A percentile compares a stretch with the other conserved stretches of the same genome.
These are phyloP conservation scores for Chalciporus piperatus DNA, from an alignment of 768 basidiomycete species.

Conservation along the genomic window DNA sequence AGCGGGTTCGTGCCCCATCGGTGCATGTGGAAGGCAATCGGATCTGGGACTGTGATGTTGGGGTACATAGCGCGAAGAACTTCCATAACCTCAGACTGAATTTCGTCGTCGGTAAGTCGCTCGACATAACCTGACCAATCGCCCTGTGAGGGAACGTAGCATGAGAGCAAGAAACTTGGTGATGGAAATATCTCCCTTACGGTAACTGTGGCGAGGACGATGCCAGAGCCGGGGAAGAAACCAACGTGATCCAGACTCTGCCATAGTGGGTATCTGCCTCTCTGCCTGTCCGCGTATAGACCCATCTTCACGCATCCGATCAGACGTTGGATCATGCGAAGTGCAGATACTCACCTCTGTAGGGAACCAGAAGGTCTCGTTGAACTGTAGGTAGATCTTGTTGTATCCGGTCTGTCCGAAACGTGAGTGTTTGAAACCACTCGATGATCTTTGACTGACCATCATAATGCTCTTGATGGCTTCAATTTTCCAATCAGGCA, in stretches of 20 bases:
- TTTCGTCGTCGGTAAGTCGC: constrained; percentile 42
- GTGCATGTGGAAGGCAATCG: constrained; percentile 53
- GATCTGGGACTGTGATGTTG: constrained; percentile 49
- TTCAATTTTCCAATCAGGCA: constrained; percentile 63
- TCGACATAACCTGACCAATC: constrained; percentile 56
- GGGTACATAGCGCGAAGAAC: constrained; percentile 64
- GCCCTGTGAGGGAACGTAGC: no score
- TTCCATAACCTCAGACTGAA: constrained; percentile 51
- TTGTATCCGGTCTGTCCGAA: constrained; percentile 50
- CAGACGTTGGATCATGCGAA: not conserved
- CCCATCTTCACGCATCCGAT: constrained; percentile 31
- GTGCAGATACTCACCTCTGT: constrained; percentile 33
- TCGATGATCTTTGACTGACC: constrained; percentile 32
- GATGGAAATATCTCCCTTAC: constrained; percentile 9
- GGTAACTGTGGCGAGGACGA: constrained; percentile 33
- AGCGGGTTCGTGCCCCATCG: constrained; percentile 53
- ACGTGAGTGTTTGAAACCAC: not conserved
- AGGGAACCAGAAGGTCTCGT: constrained; percentile 57
- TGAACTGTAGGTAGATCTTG: constrained; percentile 66
- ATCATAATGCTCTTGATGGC: constrained; percentile 62
- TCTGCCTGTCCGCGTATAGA: constrained; percentile 55
- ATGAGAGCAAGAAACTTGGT: not conserved
- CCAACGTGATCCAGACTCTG: constrained; percentile 56
- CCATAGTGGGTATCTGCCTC: constrained; percentile 67
- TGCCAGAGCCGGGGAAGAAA: constrained; percentile 60